phyloP scores from a whole-genome alignment of 495 filamentous ascomycete species.

The Xylaria longipes region DNA sequence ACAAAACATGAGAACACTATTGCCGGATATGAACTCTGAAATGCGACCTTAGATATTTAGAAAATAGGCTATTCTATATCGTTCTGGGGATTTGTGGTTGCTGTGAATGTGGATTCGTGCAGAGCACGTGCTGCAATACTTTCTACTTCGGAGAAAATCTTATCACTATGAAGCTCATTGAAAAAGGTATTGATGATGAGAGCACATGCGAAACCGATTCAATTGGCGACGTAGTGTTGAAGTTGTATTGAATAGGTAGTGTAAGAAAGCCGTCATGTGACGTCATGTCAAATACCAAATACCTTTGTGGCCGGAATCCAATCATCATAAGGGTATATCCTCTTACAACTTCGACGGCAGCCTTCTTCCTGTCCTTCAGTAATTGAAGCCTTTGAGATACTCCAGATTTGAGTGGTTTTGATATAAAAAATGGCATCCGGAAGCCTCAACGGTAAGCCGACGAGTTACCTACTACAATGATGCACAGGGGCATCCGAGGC shows the following conservation, averaged over 20 bases:
- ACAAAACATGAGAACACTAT: too few relatives aligned
- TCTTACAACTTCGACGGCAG: background rate
- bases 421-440: conserved; percentile 23
- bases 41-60: too few relatives aligned
- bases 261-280: conserved; percentile 6
- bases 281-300: conserved; percentile 13
- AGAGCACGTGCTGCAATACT: background rate
- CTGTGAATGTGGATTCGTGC: background rate
- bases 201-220: background rate
- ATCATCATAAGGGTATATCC: background rate
- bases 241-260: background rate
- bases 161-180: background rate
- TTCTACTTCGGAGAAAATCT: background rate
- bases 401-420: background rate
- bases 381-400: background rate
- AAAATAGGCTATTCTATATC: too few relatives aligned
- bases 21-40: too few relatives aligned
- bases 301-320: background rate
- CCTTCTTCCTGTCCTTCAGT: background rate
- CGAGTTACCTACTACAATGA: background rate
- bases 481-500: background rate
- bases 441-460: conserved; percentile 28
- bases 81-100: too few relatives aligned
- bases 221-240: background rate
- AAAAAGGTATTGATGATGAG: background rate